These are phyloP conservation scores for Scedosporium aurantiacum DNA, from an alignment of 2,329 filamentous ascomycete genomes.

Conservation along the genomic window DNA sequence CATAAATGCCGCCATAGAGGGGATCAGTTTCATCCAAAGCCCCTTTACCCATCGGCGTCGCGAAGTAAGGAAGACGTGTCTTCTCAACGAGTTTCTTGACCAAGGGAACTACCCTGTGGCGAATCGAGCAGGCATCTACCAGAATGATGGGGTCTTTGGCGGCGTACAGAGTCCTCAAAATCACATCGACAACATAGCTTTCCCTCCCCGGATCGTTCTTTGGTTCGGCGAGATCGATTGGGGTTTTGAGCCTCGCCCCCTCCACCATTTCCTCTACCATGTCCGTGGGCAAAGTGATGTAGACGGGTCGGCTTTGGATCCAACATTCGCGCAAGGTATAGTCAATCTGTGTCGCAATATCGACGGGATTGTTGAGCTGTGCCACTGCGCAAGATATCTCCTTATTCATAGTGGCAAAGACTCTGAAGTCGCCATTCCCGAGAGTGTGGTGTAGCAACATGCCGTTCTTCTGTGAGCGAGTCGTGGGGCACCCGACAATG, in stretches of 20 bases:
- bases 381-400: conserved; percentile 61
- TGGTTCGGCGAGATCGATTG: conserved; percentile 55
- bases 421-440: conserved; percentile 69
- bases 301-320: conserved; percentile 65
- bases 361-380: conserved; percentile 56
- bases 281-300: conserved; percentile 73
- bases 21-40: conserved; percentile 65
- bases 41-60: conserved; percentile 85
- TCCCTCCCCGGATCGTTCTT: conserved; percentile 61
- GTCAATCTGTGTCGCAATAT: conserved; percentile 68
- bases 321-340: conserved; percentile 65
- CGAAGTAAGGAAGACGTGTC: conserved; percentile 68
- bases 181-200: conserved; percentile 70
- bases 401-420: conserved; percentile 69
- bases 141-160: conserved; percentile 69
- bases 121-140: conserved; percentile 72
- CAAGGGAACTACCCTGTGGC: conserved; percentile 62
- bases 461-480: conserved; percentile 33
- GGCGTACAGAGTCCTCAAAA: conserved; percentile 60
- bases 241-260: conserved; percentile 57
- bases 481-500: conserved; percentile 46
- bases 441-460: conserved; percentile 57
- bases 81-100: conserved; percentile 62
- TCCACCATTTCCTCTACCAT: conserved; percentile 69
- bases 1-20: conserved; percentile 78